A percentile compares a stretch with the other conserved stretches of the same genome.
phyloP scores from a whole-genome alignment of 1,284 basidiomycete species.

The Somion occarium region DNA sequence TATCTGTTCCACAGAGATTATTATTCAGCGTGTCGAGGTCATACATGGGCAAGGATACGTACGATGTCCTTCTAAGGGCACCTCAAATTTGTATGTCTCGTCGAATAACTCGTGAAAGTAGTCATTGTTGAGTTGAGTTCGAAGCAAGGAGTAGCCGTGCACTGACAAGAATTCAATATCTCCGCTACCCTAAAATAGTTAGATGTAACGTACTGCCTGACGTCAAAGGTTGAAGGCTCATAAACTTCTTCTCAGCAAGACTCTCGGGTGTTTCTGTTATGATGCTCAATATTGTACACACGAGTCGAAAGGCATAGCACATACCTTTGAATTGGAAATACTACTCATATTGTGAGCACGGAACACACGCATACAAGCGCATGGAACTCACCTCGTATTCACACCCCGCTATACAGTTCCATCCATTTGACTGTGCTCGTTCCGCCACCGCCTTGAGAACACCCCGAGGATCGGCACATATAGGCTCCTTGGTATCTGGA shows the following conservation, averaged over 20 bases:
- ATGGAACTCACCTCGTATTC: constrained; percentile 80
- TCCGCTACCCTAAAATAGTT: not conserved
- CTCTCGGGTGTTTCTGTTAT: constrained; percentile 72
- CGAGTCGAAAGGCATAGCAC: not conserved
- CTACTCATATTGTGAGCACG: constrained; percentile 32
- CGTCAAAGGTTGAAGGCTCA: constrained; percentile 74
- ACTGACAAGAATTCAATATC: constrained; percentile 40
- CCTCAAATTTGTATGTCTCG: constrained; percentile 65
- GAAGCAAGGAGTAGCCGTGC: constrained; percentile 90
- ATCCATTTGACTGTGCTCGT: constrained; percentile 44
- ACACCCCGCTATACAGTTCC: constrained; percentile 72
- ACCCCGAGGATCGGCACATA: constrained; percentile 84
- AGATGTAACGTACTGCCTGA: constrained; percentile 71
- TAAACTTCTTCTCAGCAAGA: constrained; percentile 75
- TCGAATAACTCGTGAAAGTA: constrained; percentile 93
- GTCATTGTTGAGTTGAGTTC: constrained; percentile 82
- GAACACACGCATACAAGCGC: not conserved
- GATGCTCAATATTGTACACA: not conserved
- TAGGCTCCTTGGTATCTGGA: constrained; percentile 71
- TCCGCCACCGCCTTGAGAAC: constrained; percentile 63
- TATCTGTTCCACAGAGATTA: constrained; percentile 65
- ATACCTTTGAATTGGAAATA: constrained; percentile 95
- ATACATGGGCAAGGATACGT: constrained; percentile 26
- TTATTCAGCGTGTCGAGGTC: no score
- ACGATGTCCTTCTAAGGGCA: constrained; percentile 93